Evolutionary conservation across 1,284 basidiomycete genomes (phyloP), one percentile per base, ranked within the genome.

Genomic region (Phellinidium pouzarii): DNA sequence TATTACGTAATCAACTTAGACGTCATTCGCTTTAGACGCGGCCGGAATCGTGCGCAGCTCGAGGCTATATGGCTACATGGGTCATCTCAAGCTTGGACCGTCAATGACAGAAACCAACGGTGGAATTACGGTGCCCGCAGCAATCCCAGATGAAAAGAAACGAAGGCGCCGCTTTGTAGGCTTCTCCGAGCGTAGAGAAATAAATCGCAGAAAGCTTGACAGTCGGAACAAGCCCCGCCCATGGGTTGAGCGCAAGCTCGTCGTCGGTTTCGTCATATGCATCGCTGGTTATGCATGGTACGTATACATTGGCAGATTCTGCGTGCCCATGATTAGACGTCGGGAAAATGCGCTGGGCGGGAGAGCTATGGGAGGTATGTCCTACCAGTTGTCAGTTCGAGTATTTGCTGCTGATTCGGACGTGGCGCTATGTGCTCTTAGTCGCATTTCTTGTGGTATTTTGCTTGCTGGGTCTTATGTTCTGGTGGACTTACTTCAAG

Each of bases 401-500:
- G 34, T 36, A 7, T 17, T 3, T 3, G 37, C 37, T 7, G 5
- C 29, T 49, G 29, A 56, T 20, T 51, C 44, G 48, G 44, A 50
- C 48, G 40, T 17, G 31, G 31, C 14, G 20, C 31, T 25, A 48
- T 50, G 25, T 23, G 5, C 29, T 34, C 51, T 5, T 53, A 88
- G 85, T 84, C 54, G 78, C 71, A 0, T 72, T 83, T 44, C 61
- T 87, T 26, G 70, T 75, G 0, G 72, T 79, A 2, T 88, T 82
- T 60, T 71, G 71, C 36, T 56, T 85, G 2, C 61, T 90, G 12
- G 81, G 76, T 49, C 58, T 83, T n/a, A 82, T 88, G 78, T 78
- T 80, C 70, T 50, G 81, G 0, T 89, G 87, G 86, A 72, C 79
- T 3, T 91, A 90, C 65, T 56, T 74, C 17, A 82, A 76, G 74